These are phyloP conservation scores for Kwoniella sp. DNA, from an alignment of 768 basidiomycete species.

Conservation along the genomic window DNA sequence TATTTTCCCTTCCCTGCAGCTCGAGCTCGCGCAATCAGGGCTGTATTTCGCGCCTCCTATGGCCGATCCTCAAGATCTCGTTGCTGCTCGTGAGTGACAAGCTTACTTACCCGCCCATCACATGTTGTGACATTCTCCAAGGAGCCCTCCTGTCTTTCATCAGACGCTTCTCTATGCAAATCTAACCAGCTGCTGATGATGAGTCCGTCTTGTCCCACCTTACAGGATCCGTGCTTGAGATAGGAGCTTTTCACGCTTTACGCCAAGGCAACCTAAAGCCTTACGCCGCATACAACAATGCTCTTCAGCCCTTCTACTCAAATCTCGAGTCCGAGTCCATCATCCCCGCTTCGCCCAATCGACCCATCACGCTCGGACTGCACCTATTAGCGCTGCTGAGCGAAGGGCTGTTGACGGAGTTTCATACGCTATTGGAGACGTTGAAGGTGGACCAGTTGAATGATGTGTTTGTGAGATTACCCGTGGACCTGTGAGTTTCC, in stretches of 20 bases:
- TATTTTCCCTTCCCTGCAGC: constrained; percentile 13
- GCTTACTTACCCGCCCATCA: no score
- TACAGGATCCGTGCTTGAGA: constrained; percentile 95
- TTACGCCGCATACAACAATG: constrained; percentile 83
- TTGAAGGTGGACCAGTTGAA: constrained; percentile 59
- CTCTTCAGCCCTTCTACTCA: constrained; percentile 40
- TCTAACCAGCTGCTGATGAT: no score
- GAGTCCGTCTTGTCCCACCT: no score
- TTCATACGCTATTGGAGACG: constrained; percentile 93
- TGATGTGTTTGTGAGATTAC: constrained; percentile 53
- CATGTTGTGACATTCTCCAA: background rate
- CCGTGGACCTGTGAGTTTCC: constrained; percentile 51
- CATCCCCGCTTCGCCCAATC: constrained; percentile 80
- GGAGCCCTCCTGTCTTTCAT: background rate
- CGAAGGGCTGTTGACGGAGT: constrained; percentile 88
- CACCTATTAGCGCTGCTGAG: constrained; percentile 93
- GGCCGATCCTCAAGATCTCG: constrained; percentile 36
- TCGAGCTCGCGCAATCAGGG: constrained; percentile 46
- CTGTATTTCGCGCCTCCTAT: constrained; percentile 43
- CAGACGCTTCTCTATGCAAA: background rate
- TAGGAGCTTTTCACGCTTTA: constrained; percentile 93
- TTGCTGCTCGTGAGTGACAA: constrained; percentile 37
- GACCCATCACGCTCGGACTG: constrained; percentile 85
- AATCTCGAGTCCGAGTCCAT: constrained; percentile 26
- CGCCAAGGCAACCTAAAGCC: constrained; percentile 83